phyloP scores from a whole-genome alignment of 2,329 filamentous ascomycete species.

The Microsporum ferrugineum region DNA sequence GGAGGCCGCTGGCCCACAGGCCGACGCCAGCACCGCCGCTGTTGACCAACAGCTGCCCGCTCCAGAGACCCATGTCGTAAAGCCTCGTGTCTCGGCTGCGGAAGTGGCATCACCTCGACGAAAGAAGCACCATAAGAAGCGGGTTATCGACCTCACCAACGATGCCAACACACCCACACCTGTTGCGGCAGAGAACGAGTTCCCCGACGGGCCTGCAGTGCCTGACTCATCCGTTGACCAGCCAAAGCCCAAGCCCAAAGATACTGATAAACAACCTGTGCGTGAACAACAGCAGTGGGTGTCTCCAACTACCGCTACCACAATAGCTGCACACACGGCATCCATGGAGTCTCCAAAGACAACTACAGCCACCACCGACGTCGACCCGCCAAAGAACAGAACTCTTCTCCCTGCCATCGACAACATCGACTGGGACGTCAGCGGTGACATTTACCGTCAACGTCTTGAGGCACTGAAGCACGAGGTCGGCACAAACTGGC shows the following conservation, averaged over 20 bases:
- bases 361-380: background rate
- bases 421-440: conserved; percentile 32
- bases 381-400: conserved; percentile 6
- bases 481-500: conserved; percentile 76
- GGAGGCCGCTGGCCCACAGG: conserved; percentile 36
- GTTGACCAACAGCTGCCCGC: conserved; percentile 10
- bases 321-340: background rate
- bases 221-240: background rate
- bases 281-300: background rate
- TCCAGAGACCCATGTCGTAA: conserved; percentile 1
- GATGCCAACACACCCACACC: conserved; percentile 22
- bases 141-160: conserved; percentile 47
- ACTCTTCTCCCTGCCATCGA: conserved; percentile 19
- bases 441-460: conserved; percentile 69
- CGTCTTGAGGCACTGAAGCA: conserved; percentile 78
- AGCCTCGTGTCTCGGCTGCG: background rate
- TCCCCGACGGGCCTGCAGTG: background rate
- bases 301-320: background rate
- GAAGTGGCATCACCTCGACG: conserved; percentile 25
- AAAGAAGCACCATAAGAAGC: conserved; percentile 43
- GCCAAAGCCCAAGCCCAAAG: background rate
- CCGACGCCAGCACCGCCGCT: conserved; percentile 8
- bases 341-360: background rate
- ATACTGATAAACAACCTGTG: background rate
- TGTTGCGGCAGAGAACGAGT: background rate